Conservation (phyloP, 2,329 filamentous ascomycete genomes). For the Xylaria digitata region DNA sequence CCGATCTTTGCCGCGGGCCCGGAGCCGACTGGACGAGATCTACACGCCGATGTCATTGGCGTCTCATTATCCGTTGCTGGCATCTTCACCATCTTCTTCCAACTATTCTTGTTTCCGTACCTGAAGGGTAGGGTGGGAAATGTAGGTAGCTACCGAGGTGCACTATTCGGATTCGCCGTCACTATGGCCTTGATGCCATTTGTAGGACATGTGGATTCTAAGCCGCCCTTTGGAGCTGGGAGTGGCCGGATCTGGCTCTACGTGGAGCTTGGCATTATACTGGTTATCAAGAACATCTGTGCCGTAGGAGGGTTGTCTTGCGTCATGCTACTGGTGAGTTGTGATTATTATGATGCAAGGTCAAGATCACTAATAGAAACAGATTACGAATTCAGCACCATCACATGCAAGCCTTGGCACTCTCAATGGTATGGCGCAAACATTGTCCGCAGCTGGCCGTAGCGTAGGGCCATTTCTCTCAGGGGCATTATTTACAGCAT, state of each 20-base stretch:
- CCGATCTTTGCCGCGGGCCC: conserved; percentile 87
- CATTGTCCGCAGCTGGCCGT: conserved; percentile 88
- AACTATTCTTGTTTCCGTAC: conserved; percentile 84
- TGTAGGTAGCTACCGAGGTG: conserved; percentile 81
- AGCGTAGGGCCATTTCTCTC: conserved; percentile 90
- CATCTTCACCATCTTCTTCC: conserved; percentile 86
- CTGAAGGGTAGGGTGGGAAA: conserved; percentile 86
- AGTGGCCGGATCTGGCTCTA: conserved; percentile 78
- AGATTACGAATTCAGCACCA: conserved; percentile 92
- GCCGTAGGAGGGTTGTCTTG: conserved; percentile 90
- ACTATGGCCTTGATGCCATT: conserved; percentile 91
- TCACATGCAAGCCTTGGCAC: conserved; percentile 87
- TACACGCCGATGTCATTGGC: conserved; percentile 85
- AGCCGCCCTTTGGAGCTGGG: conserved; percentile 66
- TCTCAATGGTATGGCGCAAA: conserved; percentile 93
- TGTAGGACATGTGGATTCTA: conserved; percentile 78
- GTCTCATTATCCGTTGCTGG: conserved; percentile 87
- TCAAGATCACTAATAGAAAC: conserved; percentile 17
- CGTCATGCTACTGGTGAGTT: conserved; percentile 82
- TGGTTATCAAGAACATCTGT: conserved; percentile 90
- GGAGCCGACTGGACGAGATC: conserved; percentile 78
- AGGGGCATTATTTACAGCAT: conserved; percentile 84
- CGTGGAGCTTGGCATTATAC: conserved; percentile 79
- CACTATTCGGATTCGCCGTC: conserved; percentile 81
- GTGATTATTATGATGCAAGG: background rate